Conservation (phyloP, 2,329 filamentous ascomycete species). For the Calonectria ilicicola region DNA sequence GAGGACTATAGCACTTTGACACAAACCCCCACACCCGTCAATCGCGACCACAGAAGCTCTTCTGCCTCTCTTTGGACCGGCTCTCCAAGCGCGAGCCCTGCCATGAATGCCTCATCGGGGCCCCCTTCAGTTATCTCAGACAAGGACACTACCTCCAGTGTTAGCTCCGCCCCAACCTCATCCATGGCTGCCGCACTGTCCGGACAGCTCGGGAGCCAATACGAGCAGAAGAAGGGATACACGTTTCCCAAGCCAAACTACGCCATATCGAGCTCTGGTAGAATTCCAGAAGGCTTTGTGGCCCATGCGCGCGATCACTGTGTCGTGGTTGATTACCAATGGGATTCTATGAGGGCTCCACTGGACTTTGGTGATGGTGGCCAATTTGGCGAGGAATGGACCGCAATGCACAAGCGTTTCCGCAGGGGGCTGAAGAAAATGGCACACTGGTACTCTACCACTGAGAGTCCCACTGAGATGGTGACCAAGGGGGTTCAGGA, state of each 20-base stretch:
- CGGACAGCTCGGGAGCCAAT: slow-evolving; percentile 37
- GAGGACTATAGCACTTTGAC: slow-evolving; percentile 73
- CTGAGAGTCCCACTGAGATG: slow-evolving; percentile 63
- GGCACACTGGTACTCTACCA: slow-evolving; percentile 83
- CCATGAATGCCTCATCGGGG: slow-evolving; percentile 29
- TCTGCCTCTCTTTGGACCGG: slow-evolving; percentile 49
- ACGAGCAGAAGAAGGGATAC: slow-evolving; percentile 65
- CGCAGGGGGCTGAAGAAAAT: slow-evolving; percentile 82
- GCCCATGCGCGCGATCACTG: slow-evolving; percentile 91
- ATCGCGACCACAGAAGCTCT: slow-evolving; percentile 36
- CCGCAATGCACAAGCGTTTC: slow-evolving; percentile 92
- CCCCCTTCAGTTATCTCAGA: slow-evolving; percentile 40
- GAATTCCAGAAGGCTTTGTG: slow-evolving; percentile 89
- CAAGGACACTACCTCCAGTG: slow-evolving; percentile 27
- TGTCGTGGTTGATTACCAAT: slow-evolving; percentile 89
- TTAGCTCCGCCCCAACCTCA: slow-evolving; percentile 42
- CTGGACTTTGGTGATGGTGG: slow-evolving; percentile 90
- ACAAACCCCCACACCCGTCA: slow-evolving; percentile 30
- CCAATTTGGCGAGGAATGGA: slow-evolving; percentile 93
- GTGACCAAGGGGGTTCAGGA: slow-evolving; percentile 51
- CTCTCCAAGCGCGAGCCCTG: slow-evolving; percentile 44
- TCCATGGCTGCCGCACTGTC: slow-evolving; percentile 51
- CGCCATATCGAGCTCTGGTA: slow-evolving; percentile 81
- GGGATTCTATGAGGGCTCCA: slow-evolving; percentile 88
- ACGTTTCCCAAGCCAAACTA: slow-evolving; percentile 83